Evolutionary conservation across 768 basidiomycete genomes (phyloP).

Genomic region (Leccinum subtestaceum): DNA sequence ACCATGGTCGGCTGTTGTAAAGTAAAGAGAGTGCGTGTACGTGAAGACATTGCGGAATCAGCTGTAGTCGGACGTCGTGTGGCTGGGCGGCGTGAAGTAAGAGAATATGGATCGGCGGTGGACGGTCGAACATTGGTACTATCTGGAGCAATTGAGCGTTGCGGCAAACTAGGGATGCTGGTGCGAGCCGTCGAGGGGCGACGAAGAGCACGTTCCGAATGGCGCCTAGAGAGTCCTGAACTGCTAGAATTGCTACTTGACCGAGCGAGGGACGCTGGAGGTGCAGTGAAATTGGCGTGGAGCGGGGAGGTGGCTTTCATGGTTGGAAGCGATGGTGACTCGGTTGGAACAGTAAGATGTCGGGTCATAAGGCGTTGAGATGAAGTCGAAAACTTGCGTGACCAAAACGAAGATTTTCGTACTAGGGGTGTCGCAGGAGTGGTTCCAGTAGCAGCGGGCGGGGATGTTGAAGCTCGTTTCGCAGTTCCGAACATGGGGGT

Average conservation of each 20-base stretch:
- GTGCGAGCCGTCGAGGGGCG: conserved; percentile 9
- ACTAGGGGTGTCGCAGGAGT: conserved; percentile 40
- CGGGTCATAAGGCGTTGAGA: conserved; percentile 13
- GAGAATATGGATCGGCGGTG: conserved; percentile 16
- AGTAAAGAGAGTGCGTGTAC: conserved; percentile 31
- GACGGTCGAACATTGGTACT: conserved; percentile 14
- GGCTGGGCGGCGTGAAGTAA: conserved; percentile 16
- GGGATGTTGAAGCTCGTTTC: conserved; percentile 43
- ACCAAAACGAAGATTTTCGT: conserved; percentile 70
- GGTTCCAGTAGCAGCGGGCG: conserved; percentile 21
- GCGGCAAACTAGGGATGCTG: conserved; percentile 14
- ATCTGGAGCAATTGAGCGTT: conserved; percentile 2
- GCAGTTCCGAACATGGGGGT: conserved; percentile 41
- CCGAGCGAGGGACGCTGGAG: conserved; percentile 14
- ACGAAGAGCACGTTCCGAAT: conserved; percentile 36
- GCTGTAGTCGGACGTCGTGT: conserved; percentile 42
- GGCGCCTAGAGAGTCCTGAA: conserved; percentile 42
- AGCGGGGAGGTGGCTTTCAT: conserved; percentile 45
- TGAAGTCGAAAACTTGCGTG: conserved; percentile 45
- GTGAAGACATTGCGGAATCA: conserved; percentile 35
- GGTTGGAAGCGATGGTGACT: conserved; percentile 36
- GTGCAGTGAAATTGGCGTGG: conserved; percentile 30
- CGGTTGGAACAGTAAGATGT: conserved; percentile 29
- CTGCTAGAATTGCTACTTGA: conserved; percentile 21
- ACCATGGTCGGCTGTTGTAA: conserved; percentile 20